A percentile compares a stretch with the other conserved stretches of the same genome.
Conservation (phyloP, 306 rosid species). For the Quercus mongolica region DNA sequence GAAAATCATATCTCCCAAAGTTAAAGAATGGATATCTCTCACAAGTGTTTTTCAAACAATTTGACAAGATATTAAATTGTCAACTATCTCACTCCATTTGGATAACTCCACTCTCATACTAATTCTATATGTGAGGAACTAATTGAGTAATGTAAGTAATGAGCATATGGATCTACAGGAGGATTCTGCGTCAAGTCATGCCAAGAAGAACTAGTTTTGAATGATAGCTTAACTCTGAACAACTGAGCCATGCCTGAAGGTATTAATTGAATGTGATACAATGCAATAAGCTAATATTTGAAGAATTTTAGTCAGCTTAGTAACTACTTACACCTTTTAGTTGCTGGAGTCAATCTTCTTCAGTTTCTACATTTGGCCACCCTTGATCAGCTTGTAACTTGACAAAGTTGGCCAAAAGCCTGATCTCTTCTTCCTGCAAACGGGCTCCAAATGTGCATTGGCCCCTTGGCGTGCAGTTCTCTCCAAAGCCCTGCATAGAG, state of each 20-base stretch:
- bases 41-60: not conserved
- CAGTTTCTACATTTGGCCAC: conserved; percentile 51
- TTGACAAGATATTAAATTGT: not conserved
- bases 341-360: conserved; percentile 31
- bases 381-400: conserved; percentile 86
- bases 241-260: not conserved
- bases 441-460: conserved; percentile 97
- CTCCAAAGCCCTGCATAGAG: conserved; percentile 69
- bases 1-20: not conserved
- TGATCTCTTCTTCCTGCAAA: conserved; percentile 80
- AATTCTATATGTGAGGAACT: not conserved
- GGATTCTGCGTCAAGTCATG: not conserved
- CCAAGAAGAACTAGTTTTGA: not conserved
- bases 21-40: not conserved
- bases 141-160: not conserved
- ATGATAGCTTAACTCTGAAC: not conserved
- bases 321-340: not conserved
- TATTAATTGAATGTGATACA: not conserved
- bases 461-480: conserved; percentile 83
- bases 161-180: not conserved
- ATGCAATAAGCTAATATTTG: not conserved
- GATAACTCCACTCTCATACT: not conserved
- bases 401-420: conserved; percentile 80
- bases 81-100: not conserved
- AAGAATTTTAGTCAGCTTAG: not conserved